phyloP scores from a whole-genome alignment of 192 early-diverging fungal genomes.

The Chytriomyces sp. region DNA sequence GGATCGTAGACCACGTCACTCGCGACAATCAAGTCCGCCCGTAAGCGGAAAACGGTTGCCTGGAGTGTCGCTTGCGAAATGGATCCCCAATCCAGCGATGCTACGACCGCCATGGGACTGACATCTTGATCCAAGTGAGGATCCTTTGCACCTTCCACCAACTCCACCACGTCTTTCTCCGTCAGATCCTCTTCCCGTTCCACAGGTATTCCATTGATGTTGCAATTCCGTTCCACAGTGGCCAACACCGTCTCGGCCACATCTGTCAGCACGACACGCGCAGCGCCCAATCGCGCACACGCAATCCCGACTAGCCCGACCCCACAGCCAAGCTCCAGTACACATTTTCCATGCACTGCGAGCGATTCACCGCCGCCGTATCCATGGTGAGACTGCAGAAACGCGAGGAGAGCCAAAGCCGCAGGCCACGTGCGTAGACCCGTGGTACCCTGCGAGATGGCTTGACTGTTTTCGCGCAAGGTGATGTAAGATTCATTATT shows the following conservation, averaged over 20 bases:
- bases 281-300: conserved; percentile 26
- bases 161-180: background rate
- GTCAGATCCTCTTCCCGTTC: background rate
- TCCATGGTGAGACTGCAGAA: conserved; percentile 43
- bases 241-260: conserved; percentile 27
- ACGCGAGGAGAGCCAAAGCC: conserved; percentile 55
- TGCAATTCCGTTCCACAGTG: conserved; percentile 32
- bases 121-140: too few relatives aligned
- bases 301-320: conserved; percentile 37
- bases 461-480: conserved; percentile 52
- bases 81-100: conserved; percentile 34
- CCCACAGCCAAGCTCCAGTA: conserved; percentile 48
- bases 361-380: too few relatives aligned
- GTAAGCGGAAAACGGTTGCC: background rate
- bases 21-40: conserved; percentile 35
- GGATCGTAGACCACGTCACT: conserved; percentile 47
- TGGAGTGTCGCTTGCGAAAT: background rate
- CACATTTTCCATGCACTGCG: background rate
- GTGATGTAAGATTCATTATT: conserved; percentile 28
- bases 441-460: conserved; percentile 63
- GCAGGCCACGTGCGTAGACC: conserved; percentile 69
- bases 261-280: conserved; percentile 32
- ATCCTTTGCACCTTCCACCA: background rate
- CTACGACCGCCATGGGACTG: background rate
- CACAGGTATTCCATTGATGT: conserved; percentile 24